Base-by-base conservation (phyloP, 345 rosid species). In the Rubroshorea leprosula region DNA sequence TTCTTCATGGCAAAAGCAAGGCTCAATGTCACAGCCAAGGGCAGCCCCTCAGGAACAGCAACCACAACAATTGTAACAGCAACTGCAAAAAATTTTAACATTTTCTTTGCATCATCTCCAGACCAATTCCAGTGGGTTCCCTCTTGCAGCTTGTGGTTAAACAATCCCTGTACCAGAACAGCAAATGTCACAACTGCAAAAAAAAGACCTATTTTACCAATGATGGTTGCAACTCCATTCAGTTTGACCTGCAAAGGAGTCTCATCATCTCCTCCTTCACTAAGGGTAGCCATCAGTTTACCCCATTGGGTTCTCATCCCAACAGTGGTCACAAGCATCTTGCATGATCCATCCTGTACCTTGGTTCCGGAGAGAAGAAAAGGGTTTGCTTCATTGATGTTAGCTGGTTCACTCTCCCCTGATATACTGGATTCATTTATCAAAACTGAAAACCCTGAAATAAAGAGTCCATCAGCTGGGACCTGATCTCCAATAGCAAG, bases 281-380 rank as follows among this genome's bases (percentile, higher is more conserved):
- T 81, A 39, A 86, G 82, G 61, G 87, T 81, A 46, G 92, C 85
- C 91, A 89, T 86, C 73, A 86, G 70, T 63, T 89, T 81, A 17
- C 94, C 97, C 95, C 95, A 86, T 22, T 77, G 85, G 25, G 97
- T 89, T 73, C 92, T 84, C 93, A 81, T 89, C 52, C 97, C 98
- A 58, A 89, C 97, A 1, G 86, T 68, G 55, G 95, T 84, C 61
- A 89, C 83, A 50, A 89, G 70, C 98, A 92, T 92, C 67, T 79
- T 77, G 69, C 90, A 86, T 48, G 89, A 71, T 19, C 96, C 96
- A 64, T 81, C 76, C 71, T 78, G 84, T 66, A 85, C 94, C 72
- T 81, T 83, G 27, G 88, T 74, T 50, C 96, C 96, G 20, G 88
- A 85, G 24, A 83, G 85, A 64, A 89, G 84, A 72, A 81, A 89